Evolutionary conservation across 2,329 filamentous ascomycete genomes (phyloP).

Genomic region (Gnomoniopsis smithogilvyi): DNA sequence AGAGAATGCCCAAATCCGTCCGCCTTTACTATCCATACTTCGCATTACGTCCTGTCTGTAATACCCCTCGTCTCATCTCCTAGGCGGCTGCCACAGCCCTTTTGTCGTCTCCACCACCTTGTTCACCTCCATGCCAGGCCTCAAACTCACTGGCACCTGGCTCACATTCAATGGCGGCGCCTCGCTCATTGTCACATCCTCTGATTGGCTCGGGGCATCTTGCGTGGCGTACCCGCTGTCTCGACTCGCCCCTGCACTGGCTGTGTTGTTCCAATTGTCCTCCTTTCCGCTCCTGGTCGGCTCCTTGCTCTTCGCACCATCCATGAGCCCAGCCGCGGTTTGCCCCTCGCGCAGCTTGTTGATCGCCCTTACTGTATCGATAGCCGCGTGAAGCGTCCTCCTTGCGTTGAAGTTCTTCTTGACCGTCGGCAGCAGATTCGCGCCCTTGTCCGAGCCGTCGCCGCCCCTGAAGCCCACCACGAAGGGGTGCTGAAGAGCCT

Average conservation of each 20-base stretch:
- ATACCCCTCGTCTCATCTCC: conserved; percentile 2
- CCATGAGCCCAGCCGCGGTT: conserved; percentile 51
- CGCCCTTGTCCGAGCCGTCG: conserved; percentile 44
- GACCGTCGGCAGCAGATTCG: conserved; percentile 64
- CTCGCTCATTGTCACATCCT: conserved; percentile 48
- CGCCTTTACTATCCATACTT: neutral
- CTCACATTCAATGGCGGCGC: conserved; percentile 26
- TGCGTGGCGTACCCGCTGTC: conserved; percentile 51
- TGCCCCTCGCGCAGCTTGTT: conserved; percentile 67
- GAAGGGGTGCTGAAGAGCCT: conserved; percentile 65
- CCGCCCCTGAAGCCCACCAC: conserved; percentile 49
- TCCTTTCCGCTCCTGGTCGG: conserved; percentile 40
- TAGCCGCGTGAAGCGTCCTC: conserved; percentile 65
- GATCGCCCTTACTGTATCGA: conserved; percentile 68
- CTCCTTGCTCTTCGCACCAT: conserved; percentile 53
- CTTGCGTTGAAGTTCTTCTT: conserved; percentile 74
- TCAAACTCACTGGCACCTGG: conserved; percentile 47
- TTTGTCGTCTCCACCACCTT: conserved; percentile 61
- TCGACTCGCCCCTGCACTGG: conserved; percentile 26
- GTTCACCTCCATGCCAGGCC: conserved; percentile 53
- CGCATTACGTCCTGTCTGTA: neutral
- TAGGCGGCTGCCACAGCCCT: conserved; percentile 52
- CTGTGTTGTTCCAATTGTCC: conserved; percentile 41
- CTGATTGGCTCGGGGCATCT: conserved; percentile 25
- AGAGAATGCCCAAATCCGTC: neutral